These are phyloP conservation scores for Ramicandelaber brevisporus DNA, from an alignment of 192 early-diverging fungal genomes.

Conservation along the genomic window DNA sequence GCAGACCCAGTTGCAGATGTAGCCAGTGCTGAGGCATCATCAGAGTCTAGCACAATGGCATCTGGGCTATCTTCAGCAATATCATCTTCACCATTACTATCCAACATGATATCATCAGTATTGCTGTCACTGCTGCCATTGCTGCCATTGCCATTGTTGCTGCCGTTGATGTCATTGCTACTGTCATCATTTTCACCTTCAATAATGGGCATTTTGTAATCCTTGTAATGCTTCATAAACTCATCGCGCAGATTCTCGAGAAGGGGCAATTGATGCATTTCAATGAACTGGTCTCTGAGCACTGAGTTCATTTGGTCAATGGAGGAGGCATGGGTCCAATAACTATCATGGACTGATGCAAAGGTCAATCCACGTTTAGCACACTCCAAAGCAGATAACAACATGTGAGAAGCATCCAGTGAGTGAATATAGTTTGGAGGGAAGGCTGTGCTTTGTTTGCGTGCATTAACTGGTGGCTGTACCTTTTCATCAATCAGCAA, in stretches of 20 bases:
- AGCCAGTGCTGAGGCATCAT: neutral
- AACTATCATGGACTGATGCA: conserved; percentile 92
- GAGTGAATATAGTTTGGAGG: conserved; percentile 98
- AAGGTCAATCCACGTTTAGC: conserved; percentile 51
- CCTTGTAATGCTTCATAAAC: conserved; percentile 52
- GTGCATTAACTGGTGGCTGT: conserved; percentile 55
- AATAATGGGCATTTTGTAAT: conserved; percentile 33
- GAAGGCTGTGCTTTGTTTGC: conserved; percentile 88
- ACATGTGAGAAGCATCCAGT: conserved; percentile 92
- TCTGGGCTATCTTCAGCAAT: conserved; percentile 6
- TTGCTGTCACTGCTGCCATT: neutral
- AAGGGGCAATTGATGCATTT: conserved; percentile 55
- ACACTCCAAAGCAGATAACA: conserved; percentile 74
- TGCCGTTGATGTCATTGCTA: conserved; percentile 2
- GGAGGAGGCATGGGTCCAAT: conserved; percentile 90
- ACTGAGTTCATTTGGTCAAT: conserved; percentile 63
- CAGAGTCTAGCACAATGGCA: conserved; percentile 4
- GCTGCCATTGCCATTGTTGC: conserved; percentile 1
- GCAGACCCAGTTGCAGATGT: neutral
- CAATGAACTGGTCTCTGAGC: conserved; percentile 74
- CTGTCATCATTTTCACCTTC: conserved; percentile 17
- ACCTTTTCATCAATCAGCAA: conserved; percentile 38
- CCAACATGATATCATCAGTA: conserved; percentile 1
- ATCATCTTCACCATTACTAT: conserved; percentile 4
- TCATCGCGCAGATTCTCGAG: conserved; percentile 63